These are phyloP conservation scores for Aspergillus luchuensis DNA, from an alignment of 2,329 filamentous ascomycete species.

Conservation along the genomic window DNA sequence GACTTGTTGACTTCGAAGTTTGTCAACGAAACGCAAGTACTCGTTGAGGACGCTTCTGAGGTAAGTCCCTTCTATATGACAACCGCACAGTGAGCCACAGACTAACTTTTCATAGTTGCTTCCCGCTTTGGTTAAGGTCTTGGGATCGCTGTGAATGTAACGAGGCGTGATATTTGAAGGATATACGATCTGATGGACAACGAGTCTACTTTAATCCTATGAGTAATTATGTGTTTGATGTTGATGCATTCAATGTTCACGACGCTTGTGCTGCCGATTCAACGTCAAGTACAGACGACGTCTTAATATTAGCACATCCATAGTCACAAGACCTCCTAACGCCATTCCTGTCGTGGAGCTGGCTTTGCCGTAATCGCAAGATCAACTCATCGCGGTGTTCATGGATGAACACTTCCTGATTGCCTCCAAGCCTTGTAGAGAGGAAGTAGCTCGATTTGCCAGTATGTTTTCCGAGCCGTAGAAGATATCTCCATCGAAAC, in stretches of 20 bases:
- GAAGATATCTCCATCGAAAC: background rate
- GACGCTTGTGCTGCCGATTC: constrained; percentile 36
- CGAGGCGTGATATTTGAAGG: constrained; percentile 14
- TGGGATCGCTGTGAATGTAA: constrained; percentile 30
- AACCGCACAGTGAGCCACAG: background rate
- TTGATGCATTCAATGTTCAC: constrained; percentile 43
- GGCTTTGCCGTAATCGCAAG: background rate
- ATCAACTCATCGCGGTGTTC: background rate
- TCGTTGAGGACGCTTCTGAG: constrained; percentile 34
- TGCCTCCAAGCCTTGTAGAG: background rate
- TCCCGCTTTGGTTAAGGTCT: constrained; percentile 31
- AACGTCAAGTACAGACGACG: constrained; percentile 3
- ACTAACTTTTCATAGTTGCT: constrained; percentile 30
- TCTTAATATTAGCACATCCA: constrained; percentile 3
- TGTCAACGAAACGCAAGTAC: constrained; percentile 31
- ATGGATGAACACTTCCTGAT: background rate
- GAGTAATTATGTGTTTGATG: constrained; percentile 20
- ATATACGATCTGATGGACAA: constrained; percentile 28
- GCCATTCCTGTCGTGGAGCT: background rate
- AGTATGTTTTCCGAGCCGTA: background rate
- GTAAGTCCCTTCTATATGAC: constrained; percentile 20
- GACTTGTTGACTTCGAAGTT: constrained; percentile 24
- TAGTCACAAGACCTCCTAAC: background rate
- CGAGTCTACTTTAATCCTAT: constrained; percentile 39
- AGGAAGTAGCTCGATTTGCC: background rate